Evolutionary conservation across 2,329 filamentous ascomycete genomes (phyloP).

Genomic region (Exophiala xenobiotica): DNA sequence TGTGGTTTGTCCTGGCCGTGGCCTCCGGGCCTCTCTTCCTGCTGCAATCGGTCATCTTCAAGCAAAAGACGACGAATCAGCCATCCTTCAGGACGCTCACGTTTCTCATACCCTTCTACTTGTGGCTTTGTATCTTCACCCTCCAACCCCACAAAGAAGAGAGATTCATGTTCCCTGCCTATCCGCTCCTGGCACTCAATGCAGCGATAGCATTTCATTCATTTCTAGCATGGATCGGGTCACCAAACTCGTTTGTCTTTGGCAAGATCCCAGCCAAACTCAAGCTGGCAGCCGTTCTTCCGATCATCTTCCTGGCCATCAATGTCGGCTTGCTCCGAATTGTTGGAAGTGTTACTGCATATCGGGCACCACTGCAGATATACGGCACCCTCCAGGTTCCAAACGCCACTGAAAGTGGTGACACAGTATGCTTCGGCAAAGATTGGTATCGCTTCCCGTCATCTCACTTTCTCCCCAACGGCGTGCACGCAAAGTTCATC

Average conservation of each 20-base stretch:
- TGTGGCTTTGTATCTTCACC: constrained; percentile 91
- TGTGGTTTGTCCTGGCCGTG: constrained; percentile 84
- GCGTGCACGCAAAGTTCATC: constrained; percentile 83
- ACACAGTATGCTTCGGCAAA: constrained; percentile 84
- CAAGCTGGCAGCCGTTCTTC: constrained; percentile 57
- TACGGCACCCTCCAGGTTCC: constrained; percentile 49
- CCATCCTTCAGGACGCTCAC: constrained; percentile 73
- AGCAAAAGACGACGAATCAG: constrained; percentile 59
- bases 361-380: constrained; percentile 74
- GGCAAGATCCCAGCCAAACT: constrained; percentile 71
- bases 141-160: constrained; percentile 96
- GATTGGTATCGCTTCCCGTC: constrained; percentile 98
- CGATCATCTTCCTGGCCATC: constrained; percentile 59
- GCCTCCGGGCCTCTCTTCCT: constrained; percentile 71
- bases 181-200: constrained; percentile 86
- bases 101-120: constrained; percentile 82
- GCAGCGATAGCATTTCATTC: constrained; percentile 83
- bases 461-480: constrained; percentile 83
- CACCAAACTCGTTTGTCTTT: constrained; percentile 65
- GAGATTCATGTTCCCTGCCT: constrained; percentile 96
- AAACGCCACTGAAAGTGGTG: constrained; percentile 58
- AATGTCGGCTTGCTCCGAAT: constrained; percentile 69
- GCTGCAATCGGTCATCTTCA: constrained; percentile 66
- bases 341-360: constrained; percentile 74
- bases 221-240: constrained; percentile 71